Evolutionary conservation across 495 filamentous ascomycete species (phyloP), one percentile per base, ranked within the genome.

Genomic region (Corynascus novoguineensis): DNA sequence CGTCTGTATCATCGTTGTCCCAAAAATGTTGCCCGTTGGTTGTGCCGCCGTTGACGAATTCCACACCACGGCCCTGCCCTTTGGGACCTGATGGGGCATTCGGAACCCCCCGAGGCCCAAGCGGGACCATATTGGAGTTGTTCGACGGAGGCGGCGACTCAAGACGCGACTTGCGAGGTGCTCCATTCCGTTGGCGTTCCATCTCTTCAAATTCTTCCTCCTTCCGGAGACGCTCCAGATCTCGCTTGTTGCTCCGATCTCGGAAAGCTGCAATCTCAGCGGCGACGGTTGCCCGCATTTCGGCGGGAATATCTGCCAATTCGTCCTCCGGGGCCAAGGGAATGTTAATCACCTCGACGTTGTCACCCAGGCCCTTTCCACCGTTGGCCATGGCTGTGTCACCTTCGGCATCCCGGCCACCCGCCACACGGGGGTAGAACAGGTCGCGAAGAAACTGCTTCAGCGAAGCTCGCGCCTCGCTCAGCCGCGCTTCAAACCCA

Each of bases 271-370:
- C 82, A 60, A 99, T 99, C 63, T 99, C 95, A 58, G 86, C 86
- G 8, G 93, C 90, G 24, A 99, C 92, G 8, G 86, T 96, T 64
- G 92, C 93, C n/a, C 93, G 85, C 91, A 92, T 92, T 64, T 97
- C 93, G 11, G 88, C 86, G 3, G 93, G 93, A 53, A 99, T 96
- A 64, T 99, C 95, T 38, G 89, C 86, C 28, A 99, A 78, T 63
- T 99, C 93, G 67, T 99, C 93, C 62, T 99, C 93, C 25, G 86
- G 81, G 8, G 88, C 87, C 34, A 96, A 81, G 4, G 89, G 87
- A 58, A 96, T 97, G 40, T 90, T 96, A 60, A 97, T 86, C 31
- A 97, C 86, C 72, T 96, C 92, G 21, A 83, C 81, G 55, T 88
- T 78, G 29, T 80, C 80, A 32, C 75, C 83, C 44, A 75, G 71